Evolutionary conservation across 2,329 filamentous ascomycete species (phyloP).

Genomic region (Xylariaceae sp.): DNA sequence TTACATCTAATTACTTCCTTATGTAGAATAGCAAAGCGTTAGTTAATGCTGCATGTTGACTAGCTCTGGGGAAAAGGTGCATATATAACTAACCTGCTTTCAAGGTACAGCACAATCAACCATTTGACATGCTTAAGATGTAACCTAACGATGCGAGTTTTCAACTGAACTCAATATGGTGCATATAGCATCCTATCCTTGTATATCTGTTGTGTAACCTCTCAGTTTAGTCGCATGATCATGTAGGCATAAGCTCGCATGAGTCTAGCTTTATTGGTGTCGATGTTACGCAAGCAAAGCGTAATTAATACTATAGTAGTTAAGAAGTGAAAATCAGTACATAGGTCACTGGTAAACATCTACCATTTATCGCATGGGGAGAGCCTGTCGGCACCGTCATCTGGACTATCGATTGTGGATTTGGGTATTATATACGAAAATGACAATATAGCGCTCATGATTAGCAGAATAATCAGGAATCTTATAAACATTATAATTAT

Average conservation of each 20-base stretch:
- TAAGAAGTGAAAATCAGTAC: too few relatives aligned
- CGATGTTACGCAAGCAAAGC: neutral
- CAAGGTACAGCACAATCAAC: neutral
- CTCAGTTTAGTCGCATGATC: constrained; percentile 6
- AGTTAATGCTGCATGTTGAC: neutral
- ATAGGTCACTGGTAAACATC: too few relatives aligned
- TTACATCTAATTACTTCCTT: neutral
- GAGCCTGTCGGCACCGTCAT: too few relatives aligned
- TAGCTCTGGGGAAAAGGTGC: neutral
- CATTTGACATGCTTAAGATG: neutral
- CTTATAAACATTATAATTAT: too few relatives aligned
- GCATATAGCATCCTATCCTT: neutral
- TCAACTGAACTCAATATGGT: neutral
- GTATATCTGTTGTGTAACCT: constrained; percentile 10
- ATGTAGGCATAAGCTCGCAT: constrained; percentile 1
- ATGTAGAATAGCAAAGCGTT: too few relatives aligned
- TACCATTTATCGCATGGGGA: too few relatives aligned
- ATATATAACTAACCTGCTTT: neutral
- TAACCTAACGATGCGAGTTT: neutral
- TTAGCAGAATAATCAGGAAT: too few relatives aligned
- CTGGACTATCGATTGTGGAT: too few relatives aligned
- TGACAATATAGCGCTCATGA: too few relatives aligned
- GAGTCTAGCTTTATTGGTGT: neutral
- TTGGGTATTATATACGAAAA: too few relatives aligned
- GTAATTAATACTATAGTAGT: too few relatives aligned